Evolutionary conservation across 768 basidiomycete genomes (phyloP), one percentile per base, ranked within the genome.

Genomic region (Gloeophyllum trabeum): DNA sequence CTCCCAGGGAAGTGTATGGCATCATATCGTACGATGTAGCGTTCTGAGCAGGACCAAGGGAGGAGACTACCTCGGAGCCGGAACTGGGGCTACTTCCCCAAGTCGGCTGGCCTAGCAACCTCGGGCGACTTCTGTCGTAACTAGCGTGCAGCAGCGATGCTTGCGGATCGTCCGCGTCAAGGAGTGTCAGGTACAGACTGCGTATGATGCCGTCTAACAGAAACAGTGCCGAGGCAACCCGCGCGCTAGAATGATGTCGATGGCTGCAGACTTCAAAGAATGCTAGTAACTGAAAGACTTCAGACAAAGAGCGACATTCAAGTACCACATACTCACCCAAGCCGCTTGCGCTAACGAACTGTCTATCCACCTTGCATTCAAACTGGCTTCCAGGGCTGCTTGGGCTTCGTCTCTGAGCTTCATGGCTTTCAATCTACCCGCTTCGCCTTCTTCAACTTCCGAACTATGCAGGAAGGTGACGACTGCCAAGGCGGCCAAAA

Each of bases 211-310:
- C 72, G 54, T 86, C 86, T 19, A 87, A 69, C 55, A 76, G 66
- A 39, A 69, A 43, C 60, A 85, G 58, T 7, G 79, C 62, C 20
- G 80, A 80, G 13, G 63, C 60, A 37, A 71, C 66, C 36, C 84
- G 72, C 37, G 66, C 60, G 2, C 61, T 58, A 0, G 74, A 70
- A 54, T 81, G 73, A 35, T 63, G 50, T 7, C 82, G 83, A 55
- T 86, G 81, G 0, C 78, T 70, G 46, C 75, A 82, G 43, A 83
- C 59, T 54, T 86, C 81, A 47, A 86, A 87, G 47, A 84, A 59
- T 7, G 83, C 72, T 30, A 87, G 58, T 25, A 88, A 57, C 83
- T 85, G 43, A 43, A 2, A 43, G 24, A 49, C 40, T 49, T 46
- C 45, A 32, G 21, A 25, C 42, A 39, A 19, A 46, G 39, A 5